Evolutionary conservation across 257 asterid genomes (phyloP).

Genomic region (Petunia secreta): DNA sequence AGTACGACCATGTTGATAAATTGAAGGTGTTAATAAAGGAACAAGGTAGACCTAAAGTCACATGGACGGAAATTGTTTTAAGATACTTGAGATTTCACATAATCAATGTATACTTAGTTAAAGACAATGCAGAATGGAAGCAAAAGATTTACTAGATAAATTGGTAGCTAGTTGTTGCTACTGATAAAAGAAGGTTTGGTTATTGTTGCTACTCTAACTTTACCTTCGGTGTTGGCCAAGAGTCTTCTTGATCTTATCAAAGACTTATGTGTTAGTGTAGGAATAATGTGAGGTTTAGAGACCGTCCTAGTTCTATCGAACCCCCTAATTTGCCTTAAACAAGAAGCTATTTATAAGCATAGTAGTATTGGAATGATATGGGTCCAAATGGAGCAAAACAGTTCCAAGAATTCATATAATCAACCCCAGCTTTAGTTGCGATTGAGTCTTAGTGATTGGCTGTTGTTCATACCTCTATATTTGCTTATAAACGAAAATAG

Average conservation of each 20-base stretch:
- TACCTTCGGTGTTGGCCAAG: not conserved
- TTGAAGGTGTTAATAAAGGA: not conserved
- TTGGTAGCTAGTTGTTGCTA: no score
- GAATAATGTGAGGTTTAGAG: not conserved
- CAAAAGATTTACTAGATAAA: not conserved
- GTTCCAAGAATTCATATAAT: not conserved
- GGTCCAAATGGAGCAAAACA: not conserved
- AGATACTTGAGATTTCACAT: not conserved
- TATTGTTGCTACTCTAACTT: not conserved
- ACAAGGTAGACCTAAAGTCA: not conserved
- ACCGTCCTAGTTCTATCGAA: not conserved
- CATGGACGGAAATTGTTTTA: not conserved
- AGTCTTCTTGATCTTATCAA: not conserved
- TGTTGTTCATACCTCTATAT: not conserved
- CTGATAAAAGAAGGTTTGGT: not conserved
- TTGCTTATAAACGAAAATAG: not conserved
- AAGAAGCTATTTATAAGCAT: no score
- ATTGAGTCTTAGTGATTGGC: not conserved
- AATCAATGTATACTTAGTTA: not conserved
- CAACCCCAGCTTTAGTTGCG: constrained; percentile 1
- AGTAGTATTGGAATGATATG: not conserved
- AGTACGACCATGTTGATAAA: not conserved
- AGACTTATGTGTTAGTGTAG: not conserved
- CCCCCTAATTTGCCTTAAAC: no score
- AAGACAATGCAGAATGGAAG: not conserved